Base-by-base conservation (phyloP, 139 green algal species). In the Gonium pectorale region DNA sequence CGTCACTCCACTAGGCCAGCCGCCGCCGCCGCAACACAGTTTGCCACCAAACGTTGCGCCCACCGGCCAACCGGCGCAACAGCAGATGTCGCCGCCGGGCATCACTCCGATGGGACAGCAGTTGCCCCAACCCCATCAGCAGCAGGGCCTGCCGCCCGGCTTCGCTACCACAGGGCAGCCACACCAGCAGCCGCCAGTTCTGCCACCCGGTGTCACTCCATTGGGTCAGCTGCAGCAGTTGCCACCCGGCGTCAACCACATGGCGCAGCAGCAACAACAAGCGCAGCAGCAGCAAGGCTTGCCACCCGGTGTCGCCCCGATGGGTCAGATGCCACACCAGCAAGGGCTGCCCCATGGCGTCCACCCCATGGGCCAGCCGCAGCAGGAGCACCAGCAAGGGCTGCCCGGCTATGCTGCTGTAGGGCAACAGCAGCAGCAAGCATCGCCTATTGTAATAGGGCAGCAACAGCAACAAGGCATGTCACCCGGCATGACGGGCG, bases 81-180 rank as follows among this genome's bases (percentile, higher is more conserved):
- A 67, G 79, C 56, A 38, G 56, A n/a, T n/a, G n/a, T n/a, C 83
- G 33, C 70, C 82, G 3, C 68, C 81, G 22, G 81, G 81, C 41
- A 56, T 87, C n/a, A n/a, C n/a, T n/a, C n/a, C n/a, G n/a, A n/a
- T n/a, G n/a, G n/a, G 54, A 74, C 59, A 38, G 66, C 67, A 26
- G 63, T 86, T 21, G 66, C 11, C 6, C 5, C 37, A 70, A 11
- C 37, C 8, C 15, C 38, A 38, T 64, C 56, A 80, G 72, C 72
- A 80, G 72, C 73, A 70, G 73, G 51, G 83, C 1, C 63, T 88
- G 38, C 73, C 83, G 33, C 70, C 82, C 24, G 82, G 82, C 33
- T 62, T 87, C 52, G 70, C 63, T n/a, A 52, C 68, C 3, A 77
- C 81, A 56, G 26, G 26, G 33, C 2, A 13, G 29, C 59, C 69